A percentile compares a stretch with the other conserved stretches of the same genome.
phyloP scores from a whole-genome alignment of 2,329 filamentous ascomycete species.

The Penicillium carneum region DNA sequence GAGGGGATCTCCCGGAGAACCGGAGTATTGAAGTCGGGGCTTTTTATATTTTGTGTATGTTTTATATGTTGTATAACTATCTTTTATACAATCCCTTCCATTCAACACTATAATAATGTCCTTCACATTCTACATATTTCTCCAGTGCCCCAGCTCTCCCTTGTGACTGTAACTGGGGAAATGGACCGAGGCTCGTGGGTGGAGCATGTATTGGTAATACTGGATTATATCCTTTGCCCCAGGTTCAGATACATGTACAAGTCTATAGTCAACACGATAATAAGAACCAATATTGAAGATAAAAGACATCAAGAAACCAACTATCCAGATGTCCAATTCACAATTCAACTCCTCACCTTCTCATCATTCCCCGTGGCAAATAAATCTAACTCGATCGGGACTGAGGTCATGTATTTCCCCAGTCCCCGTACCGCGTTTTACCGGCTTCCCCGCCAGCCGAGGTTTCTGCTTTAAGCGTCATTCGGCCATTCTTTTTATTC shows the following conservation, averaged over 20 bases:
- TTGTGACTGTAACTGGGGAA: constrained; percentile 7
- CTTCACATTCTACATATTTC: not conserved
- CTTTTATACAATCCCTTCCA: not conserved
- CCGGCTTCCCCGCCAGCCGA: constrained; percentile 33
- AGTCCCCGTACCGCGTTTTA: constrained; percentile 18
- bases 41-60: not conserved
- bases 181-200: constrained; percentile 18
- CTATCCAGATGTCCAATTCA: not conserved
- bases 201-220: constrained; percentile 9
- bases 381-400: constrained; percentile 16
- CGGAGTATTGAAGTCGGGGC: not conserved
- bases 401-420: too few relatives aligned
- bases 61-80: not conserved
- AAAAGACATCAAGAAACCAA: not conserved
- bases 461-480: constrained; percentile 22
- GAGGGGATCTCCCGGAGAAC: constrained; percentile 19
- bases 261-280: not conserved
- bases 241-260: too few relatives aligned
- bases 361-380: constrained; percentile 19
- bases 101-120: too few relatives aligned
- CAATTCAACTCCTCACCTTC: not conserved
- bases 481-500: constrained; percentile 18
- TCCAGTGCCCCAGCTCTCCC: not conserved
- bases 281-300: not conserved
- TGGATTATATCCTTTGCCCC: not conserved